These are phyloP conservation scores for Phaffia rhodozyma DNA, from an alignment of 1,284 basidiomycete genomes.

Conservation along the genomic window DNA sequence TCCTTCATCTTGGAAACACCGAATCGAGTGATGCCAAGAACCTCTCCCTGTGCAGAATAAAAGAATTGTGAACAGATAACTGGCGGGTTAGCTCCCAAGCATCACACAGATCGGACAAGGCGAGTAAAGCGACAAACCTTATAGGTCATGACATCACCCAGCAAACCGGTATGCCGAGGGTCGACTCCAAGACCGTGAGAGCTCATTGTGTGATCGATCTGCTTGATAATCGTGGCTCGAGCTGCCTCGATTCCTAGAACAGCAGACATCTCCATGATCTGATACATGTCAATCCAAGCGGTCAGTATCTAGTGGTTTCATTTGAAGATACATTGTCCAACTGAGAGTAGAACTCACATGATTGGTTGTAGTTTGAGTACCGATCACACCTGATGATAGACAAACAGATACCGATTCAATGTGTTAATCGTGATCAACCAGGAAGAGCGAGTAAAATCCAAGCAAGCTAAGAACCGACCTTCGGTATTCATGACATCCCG, in stretches of 20 bases:
- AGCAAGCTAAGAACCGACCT: conserved; percentile 43
- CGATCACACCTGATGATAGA: conserved; percentile 59
- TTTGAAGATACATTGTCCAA: background rate
- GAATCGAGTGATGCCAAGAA: conserved; percentile 95
- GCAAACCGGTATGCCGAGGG: conserved; percentile 94
- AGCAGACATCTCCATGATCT: conserved; percentile 71
- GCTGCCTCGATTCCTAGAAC: conserved; percentile 98
- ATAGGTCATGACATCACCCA: conserved; percentile 98
- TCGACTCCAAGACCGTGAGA: conserved; percentile 96
- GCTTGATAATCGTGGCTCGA: conserved; percentile 84
- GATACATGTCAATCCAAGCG: background rate
- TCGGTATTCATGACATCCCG: conserved; percentile 96
- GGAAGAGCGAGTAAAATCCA: background rate
- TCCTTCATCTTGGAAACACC: conserved; percentile 99
- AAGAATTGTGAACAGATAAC: background rate
- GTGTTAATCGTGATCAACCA: conserved; percentile 1
- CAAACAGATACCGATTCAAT: background rate
- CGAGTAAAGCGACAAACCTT: conserved; percentile 47
- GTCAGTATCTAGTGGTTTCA: background rate
- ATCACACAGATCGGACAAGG: background rate
- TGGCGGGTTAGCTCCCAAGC: background rate
- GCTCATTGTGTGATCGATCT: conserved; percentile 96
- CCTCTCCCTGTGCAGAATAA: conserved; percentile 60
- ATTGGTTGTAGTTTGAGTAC: conserved; percentile 85
- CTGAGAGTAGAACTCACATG: conserved; percentile 46